Evolutionary conservation across 306 rosid genomes (phyloP), one percentile per base, ranked within the genome.

Genomic region (Bauhinia variegata): DNA sequence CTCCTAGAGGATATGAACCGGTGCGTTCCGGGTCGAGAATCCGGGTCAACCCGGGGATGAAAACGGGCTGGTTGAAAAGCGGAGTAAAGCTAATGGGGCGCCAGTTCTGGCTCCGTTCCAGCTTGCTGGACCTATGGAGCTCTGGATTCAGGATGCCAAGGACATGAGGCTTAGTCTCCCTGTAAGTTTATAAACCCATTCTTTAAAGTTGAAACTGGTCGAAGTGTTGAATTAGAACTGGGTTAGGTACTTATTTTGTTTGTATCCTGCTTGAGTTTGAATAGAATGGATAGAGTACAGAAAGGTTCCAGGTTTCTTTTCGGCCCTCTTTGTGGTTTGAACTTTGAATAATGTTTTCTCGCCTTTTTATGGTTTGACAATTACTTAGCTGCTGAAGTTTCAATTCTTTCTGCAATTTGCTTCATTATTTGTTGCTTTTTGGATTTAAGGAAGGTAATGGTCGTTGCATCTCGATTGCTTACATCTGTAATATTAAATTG

Each of bases 61-160:
- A 18, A 79, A 53, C 12, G 85, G 74, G 11, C 54, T 88, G 80
- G 87, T 84, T 9, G 71, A 54, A 77, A 87, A 74, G 55, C 71
- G 71, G 31, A 69, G 37, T 28, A 31, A 64, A n/a, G 82, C 34
- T 0, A 17, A 54, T 5, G 75, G 61, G 42, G 79, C 83, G 55
- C 96, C 96, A 0, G 88, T 89, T 76, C 78, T 93, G 82, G 87
- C 96, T 51, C 98, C 98, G 11, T 93, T 93, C 70, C 91, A 86
- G 79, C 81, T 93, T n/a, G 97, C 95, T 11, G 96, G 98, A 36
- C 98, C 98, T 5, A 88, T 93, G 95, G 98, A 93, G 78, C 87
- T 93, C 13, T 93, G 98, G 97, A 85, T 93, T 65, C 93, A 89
- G 70, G 98, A 93, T 18, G 98, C 91, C 58, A 71, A 86, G 33